A percentile compares a stretch with the other conserved stretches of the same genome.
Evolutionary conservation across 1,139 yeast genomes (phyloP).

Genomic region (Pichia sp.): DNA sequence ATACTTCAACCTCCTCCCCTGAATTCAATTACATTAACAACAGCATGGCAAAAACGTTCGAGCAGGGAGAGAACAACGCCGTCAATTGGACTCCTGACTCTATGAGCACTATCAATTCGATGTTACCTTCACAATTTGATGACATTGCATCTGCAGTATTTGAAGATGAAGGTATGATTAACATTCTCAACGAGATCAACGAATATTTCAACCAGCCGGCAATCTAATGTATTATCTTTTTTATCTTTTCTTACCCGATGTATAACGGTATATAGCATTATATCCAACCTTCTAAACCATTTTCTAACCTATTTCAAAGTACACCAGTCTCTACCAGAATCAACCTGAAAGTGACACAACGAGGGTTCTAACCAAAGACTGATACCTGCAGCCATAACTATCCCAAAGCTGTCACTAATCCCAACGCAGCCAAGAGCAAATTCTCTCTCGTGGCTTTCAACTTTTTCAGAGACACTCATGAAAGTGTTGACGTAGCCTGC

Average conservation of each 20-base stretch:
- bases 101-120: not conserved
- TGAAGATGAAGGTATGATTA: conserved; percentile 5
- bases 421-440: conserved; percentile 94
- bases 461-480: conserved; percentile 65
- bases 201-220: not conserved
- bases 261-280: too few species aligned
- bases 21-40: not conserved
- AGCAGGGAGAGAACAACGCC: not conserved
- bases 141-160: conserved; percentile 6
- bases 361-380: conserved; percentile 71
- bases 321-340: conserved; percentile 65
- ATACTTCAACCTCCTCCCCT: not conserved
- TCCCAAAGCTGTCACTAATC: conserved; percentile 85
- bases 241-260: not conserved
- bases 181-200: conserved; percentile 11
- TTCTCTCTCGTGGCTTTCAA: conserved; percentile 57
- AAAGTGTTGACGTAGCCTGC: conserved; percentile 87
- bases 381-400: conserved; percentile 72
- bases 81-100: not conserved
- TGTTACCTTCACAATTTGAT: conserved; percentile 1
- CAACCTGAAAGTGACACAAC: conserved; percentile 68
- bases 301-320: conserved; percentile 26
- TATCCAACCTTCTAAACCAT: too few species aligned
- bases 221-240: not conserved
- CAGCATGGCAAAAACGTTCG: not conserved